These are phyloP conservation scores for Ogataea nakhonphanomensis DNA, from an alignment of 805 yeast species.

Conservation along the genomic window DNA sequence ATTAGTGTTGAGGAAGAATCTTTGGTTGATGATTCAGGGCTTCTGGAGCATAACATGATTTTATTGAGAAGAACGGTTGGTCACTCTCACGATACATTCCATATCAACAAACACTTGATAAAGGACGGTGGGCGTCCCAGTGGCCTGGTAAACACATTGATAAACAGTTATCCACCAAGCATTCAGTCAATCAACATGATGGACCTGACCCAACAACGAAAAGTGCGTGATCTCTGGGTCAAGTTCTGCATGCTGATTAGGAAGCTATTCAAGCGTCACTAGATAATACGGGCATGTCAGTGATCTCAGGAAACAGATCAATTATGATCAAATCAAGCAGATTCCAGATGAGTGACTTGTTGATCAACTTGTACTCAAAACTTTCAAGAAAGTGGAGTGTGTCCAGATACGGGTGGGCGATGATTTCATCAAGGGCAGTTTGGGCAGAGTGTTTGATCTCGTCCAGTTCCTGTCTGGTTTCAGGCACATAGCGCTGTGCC, in stretches of 20 bases:
- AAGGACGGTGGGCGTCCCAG: constrained; percentile 1
- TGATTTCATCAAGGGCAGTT: constrained; percentile 3
- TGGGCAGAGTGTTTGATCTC: constrained; percentile 13
- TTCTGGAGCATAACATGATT: constrained; percentile 8
- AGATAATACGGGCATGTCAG: neutral
- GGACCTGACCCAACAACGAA: neutral
- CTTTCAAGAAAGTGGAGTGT: constrained; percentile 31
- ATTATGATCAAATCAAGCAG: constrained; percentile 41
- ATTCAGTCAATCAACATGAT: constrained; percentile 4
- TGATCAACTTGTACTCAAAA: constrained; percentile 37
- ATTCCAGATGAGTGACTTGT: constrained; percentile 41
- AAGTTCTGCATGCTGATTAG: neutral
- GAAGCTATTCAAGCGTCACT: neutral
- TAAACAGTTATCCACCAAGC: constrained; percentile 10
- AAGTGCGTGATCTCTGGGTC: neutral
- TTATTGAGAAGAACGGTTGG: constrained; percentile 5
- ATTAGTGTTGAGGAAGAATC: constrained; percentile 10
- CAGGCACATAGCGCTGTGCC: constrained; percentile 31
- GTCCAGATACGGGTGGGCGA: constrained; percentile 7
- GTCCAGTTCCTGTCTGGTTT: constrained; percentile 26
- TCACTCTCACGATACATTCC: constrained; percentile 3
- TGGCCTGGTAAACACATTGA: constrained; percentile 3
- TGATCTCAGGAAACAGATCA: constrained; percentile 38
- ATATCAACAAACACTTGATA: constrained; percentile 1
- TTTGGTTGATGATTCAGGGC: constrained; percentile 9